These are phyloP conservation scores for Colletotrichum brevisporum DNA, from an alignment of 2,329 filamentous ascomycete species.

Conservation along the genomic window DNA sequence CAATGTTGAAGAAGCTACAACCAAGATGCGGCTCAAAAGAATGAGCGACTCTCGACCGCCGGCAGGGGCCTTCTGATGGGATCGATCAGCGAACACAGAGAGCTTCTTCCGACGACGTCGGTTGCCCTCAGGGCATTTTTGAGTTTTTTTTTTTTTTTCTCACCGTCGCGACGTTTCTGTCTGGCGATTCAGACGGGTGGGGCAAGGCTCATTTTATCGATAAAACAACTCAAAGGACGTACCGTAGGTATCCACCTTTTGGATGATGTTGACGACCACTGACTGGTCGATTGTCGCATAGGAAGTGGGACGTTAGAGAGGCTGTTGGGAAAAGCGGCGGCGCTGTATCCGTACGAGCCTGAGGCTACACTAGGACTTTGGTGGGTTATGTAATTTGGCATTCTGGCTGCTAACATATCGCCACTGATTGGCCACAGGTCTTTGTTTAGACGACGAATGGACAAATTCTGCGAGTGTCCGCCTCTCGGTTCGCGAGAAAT, in stretches of 20 bases:
- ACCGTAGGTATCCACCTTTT: slow-evolving; percentile 10
- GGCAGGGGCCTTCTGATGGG: neutral
- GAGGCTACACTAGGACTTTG: too few relatives aligned
- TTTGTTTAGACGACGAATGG: slow-evolving; percentile 13
- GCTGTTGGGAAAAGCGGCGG: neutral
- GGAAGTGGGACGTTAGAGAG: slow-evolving; percentile 12
- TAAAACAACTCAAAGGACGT: neutral
- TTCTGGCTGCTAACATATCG: slow-evolving; percentile 11
- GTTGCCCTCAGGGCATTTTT: too few relatives aligned
- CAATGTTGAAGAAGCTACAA: slow-evolving; percentile 4
- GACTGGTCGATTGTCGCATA: slow-evolving; percentile 9
- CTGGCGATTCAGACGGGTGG: slow-evolving; percentile 10
- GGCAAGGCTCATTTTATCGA: slow-evolving; percentile 8
- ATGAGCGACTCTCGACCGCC: neutral
- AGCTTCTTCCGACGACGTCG: slow-evolving; percentile 33
- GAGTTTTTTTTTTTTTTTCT: too few relatives aligned
- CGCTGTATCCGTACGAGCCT: too few relatives aligned
- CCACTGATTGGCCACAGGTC: slow-evolving; percentile 16
- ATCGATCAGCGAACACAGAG: too few relatives aligned
- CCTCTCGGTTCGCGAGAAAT: too few relatives aligned
- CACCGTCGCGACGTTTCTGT: neutral
- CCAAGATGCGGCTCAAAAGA: slow-evolving; percentile 30
- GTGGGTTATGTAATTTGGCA: neutral
- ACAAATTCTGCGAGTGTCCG: slow-evolving; percentile 2
- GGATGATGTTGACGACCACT: neutral